phyloP scores from a whole-genome alignment of 331 rosid species.

The Pyrus hybrid region DNA sequence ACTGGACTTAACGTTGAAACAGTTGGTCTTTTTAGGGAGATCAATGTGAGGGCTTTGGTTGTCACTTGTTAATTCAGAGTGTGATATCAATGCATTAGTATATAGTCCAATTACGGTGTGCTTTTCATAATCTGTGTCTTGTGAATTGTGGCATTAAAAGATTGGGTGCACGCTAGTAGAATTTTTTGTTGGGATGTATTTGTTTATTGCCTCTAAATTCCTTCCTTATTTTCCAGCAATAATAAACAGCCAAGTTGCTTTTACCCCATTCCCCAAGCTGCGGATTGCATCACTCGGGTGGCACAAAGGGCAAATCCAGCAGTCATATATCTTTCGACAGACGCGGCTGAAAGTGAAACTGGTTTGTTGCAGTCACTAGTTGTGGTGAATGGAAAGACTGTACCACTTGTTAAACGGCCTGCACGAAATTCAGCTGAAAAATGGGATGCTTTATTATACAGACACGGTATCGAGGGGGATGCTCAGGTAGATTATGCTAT shows the following conservation, averaged over 20 bases:
- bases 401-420: constrained; percentile 87
- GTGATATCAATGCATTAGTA: background rate
- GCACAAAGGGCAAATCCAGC: constrained; percentile 65
- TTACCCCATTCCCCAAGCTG: constrained; percentile 98
- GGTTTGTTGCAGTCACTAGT: constrained; percentile 74
- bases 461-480: constrained; percentile 69
- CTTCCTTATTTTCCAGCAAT: constrained; percentile 51
- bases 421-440: constrained; percentile 85
- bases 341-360: constrained; percentile 92
- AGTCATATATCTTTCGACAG: constrained; percentile 83
- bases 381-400: constrained; percentile 55
- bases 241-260: constrained; percentile 82
- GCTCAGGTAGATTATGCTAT: constrained; percentile 45
- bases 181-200: background rate
- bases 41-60: background rate
- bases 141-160: background rate
- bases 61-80: background rate
- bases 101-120: background rate
- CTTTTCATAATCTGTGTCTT: background rate
- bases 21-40: background rate
- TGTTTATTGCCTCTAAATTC: constrained; percentile 12
- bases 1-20: background rate
- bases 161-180: background rate
- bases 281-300: constrained; percentile 66
- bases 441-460: constrained; percentile 95